Percentiles rank a stretch among this genome's conserved stretches.
phyloP scores from a whole-genome alignment of 148 eudicot genomes.

The Fagopyrum tataricum region DNA sequence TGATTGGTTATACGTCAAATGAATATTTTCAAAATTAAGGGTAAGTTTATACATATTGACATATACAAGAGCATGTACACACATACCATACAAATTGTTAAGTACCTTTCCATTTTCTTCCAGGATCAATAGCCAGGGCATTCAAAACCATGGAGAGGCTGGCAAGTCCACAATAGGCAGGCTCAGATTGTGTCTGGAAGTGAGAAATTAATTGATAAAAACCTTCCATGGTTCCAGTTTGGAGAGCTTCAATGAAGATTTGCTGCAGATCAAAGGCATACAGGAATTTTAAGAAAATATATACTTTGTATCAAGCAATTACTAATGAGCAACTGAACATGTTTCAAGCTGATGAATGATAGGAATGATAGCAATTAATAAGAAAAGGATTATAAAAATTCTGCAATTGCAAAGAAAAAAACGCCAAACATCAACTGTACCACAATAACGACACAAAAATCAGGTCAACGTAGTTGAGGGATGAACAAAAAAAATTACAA shows the following conservation, averaged over 20 bases:
- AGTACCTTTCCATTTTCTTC: conserved; percentile 95
- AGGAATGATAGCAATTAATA: background rate
- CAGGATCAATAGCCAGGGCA: conserved; percentile 92
- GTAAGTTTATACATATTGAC: background rate
- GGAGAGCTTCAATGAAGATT: conserved; percentile 77
- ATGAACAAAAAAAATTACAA: background rate
- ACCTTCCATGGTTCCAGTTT: conserved; percentile 68
- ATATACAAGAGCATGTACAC: background rate
- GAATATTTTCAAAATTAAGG: too few relatives aligned
- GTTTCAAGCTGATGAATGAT: background rate
- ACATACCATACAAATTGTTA: background rate
- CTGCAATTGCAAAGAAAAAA: too few relatives aligned
- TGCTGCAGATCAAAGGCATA: conserved; percentile 33
- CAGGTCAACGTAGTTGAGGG: background rate
- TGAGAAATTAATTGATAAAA: conserved; percentile 83
- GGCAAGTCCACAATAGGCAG: conserved; percentile 97
- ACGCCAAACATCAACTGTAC: background rate
- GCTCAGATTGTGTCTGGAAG: conserved; percentile 97
- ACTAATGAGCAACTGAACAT: background rate
- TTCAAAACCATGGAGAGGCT: conserved; percentile 92
- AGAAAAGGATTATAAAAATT: background rate
- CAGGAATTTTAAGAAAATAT: background rate
- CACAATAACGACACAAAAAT: background rate
- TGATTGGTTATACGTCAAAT: too few relatives aligned
- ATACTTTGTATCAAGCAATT: background rate